These are phyloP conservation scores for Raphanus hybrid DNA, from an alignment of 441 rosid genomes.

Conservation along the genomic window DNA sequence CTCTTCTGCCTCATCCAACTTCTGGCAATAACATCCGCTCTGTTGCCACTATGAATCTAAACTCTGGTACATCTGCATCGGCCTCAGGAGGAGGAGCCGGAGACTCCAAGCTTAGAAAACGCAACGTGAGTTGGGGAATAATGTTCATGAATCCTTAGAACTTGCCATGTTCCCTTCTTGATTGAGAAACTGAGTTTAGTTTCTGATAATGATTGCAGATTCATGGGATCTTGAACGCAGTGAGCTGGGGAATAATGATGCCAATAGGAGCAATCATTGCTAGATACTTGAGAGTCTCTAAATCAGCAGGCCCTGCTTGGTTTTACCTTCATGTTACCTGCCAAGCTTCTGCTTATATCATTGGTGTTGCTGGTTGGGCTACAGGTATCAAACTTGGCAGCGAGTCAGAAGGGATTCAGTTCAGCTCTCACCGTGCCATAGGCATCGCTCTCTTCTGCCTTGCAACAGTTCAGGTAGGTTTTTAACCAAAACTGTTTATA, in stretches of 20 bases:
- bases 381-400: conserved; percentile 78
- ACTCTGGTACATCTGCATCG: conserved; percentile 54
- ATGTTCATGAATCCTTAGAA: too few relatives aligned
- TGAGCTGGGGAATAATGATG: conserved; percentile 88
- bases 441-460: conserved; percentile 77
- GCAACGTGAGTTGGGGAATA: conserved; percentile 53
- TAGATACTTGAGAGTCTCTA: conserved; percentile 74
- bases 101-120: conserved; percentile 48
- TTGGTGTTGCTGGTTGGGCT: conserved; percentile 87
- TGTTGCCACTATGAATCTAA: conserved; percentile 60
- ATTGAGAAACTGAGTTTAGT: neutral
- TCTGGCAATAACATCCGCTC: conserved; percentile 62
- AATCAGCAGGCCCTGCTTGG: conserved; percentile 82
- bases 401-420: conserved; percentile 59
- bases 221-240: conserved; percentile 77
- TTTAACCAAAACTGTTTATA: neutral
- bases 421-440: conserved; percentile 56
- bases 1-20: conserved; percentile 49
- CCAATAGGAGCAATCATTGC: conserved; percentile 77
- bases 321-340: conserved; percentile 73
- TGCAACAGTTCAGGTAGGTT: conserved; percentile 72
- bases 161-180: neutral
- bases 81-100: conserved; percentile 45
- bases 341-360: conserved; percentile 68
- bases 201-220: conserved; percentile 48